Evolutionary conservation across 768 basidiomycete species (phyloP), one percentile per base, ranked within the genome.

Genomic region (Daedaleopsis nitida): DNA sequence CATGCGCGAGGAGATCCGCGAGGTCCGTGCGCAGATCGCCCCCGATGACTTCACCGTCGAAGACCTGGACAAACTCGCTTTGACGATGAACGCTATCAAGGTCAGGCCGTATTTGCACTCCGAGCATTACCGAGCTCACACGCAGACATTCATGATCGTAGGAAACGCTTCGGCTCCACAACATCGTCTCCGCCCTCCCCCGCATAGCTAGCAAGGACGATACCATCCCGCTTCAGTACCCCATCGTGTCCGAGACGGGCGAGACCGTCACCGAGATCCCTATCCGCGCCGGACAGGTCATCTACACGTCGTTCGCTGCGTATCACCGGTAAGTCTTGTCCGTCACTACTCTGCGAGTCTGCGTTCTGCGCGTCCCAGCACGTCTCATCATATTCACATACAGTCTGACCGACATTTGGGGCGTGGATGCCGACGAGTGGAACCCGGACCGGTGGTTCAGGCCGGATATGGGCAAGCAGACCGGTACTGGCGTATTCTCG

Each of bases 131-230:
- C n/a, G n/a, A n/a, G n/a, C n/a, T n/a, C n/a, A n/a, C n/a, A n/a
- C n/a, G n/a, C n/a, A n/a, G n/a, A n/a, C n/a, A n/a, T n/a, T 14
- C 3, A 4, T 38, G 34, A 8, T 6, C 24, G 45, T n/a, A 64
- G 63, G 70, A 72, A 60, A 64, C 23, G 32, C 55, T 5, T 45
- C 52, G 32, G 55, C 70, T 17, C 59, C 60, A 51, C 23, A 3
- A 10, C 12, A 34, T 34, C 3, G 49, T 34, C 12, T 6, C 17
- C 23, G 6, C 23, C 23, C 49, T 51, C 24, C 32, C 23, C 42
- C 70, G 71, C 16, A 56, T 55, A 19, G 66, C 68, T 3, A 55
- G 43, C 13, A 59, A 62, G 23, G 70, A 70, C 39, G 68, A 71
- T 27, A 55, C 67, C 14, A 57, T 71, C 23, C 70, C 70, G 4